Conservation (phyloP, 495 filamentous ascomycete genomes). For the Clavariopsis aquatica region DNA sequence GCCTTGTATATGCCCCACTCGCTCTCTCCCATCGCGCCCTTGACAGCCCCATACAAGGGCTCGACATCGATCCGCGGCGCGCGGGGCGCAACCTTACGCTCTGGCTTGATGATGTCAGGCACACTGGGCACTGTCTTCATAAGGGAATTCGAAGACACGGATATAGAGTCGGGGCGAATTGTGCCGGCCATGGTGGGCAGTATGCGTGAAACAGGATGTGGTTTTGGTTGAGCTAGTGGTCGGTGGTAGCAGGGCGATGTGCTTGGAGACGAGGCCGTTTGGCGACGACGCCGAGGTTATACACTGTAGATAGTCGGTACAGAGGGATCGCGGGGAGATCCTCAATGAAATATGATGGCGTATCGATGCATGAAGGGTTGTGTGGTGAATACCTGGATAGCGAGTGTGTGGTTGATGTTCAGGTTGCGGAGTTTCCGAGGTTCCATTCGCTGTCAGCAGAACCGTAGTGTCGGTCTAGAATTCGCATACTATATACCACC, state of each 20-base stretch:
- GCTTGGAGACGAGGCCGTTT: neutral
- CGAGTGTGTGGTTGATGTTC: neutral
- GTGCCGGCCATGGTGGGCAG: conserved; percentile 17
- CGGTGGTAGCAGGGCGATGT: too few species aligned
- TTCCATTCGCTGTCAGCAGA: neutral
- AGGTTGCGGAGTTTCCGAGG: conserved; percentile 16
- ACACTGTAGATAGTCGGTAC: neutral
- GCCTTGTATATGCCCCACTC: conserved; percentile 90
- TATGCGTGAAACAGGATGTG: neutral
- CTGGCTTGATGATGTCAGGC: conserved; percentile 14
- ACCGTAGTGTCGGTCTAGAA: too few species aligned
- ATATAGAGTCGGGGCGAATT: conserved; percentile 33
- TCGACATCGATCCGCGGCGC: conserved; percentile 84
- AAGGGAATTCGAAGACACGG: conserved; percentile 25
- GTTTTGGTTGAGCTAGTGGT: too few species aligned
- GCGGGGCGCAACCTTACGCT: conserved; percentile 23
- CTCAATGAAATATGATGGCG: neutral
- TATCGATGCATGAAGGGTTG: conserved; percentile 12
- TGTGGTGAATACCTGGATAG: neutral
- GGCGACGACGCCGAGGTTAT: neutral
- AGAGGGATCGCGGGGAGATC: neutral
- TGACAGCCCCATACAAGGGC: conserved; percentile 83
- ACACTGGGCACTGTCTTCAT: conserved; percentile 36
- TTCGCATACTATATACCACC: too few species aligned
- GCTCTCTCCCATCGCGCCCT: conserved; percentile 70